A percentile compares a stretch with the other conserved stretches of the same genome.
These are phyloP conservation scores for Alternaria sp. DNA, from an alignment of 2,329 filamentous ascomycete species.

Conservation along the genomic window DNA sequence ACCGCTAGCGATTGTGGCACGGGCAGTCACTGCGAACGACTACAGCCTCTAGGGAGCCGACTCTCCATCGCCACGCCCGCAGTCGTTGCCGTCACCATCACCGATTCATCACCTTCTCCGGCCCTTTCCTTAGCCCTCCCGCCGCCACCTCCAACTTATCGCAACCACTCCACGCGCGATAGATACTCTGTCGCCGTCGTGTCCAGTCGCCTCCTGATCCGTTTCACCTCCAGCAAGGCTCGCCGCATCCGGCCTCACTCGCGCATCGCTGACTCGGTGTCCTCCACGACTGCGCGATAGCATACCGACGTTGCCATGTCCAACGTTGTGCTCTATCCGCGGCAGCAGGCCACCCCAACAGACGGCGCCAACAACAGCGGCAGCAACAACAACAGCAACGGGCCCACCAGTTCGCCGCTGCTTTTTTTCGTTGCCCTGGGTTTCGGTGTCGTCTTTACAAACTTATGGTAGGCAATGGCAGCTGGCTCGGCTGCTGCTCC, in stretches of 20 bases:
- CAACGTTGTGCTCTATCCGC: neutral
- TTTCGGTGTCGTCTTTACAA: constrained; percentile 98
- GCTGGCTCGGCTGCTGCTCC: neutral
- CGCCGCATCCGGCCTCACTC: constrained; percentile 13
- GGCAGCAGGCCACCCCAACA: constrained; percentile 5
- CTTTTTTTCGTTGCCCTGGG: constrained; percentile 95
- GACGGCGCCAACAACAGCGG: constrained; percentile 21
- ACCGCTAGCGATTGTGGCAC: constrained; percentile 25
- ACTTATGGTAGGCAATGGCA: constrained; percentile 75
- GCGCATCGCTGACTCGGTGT: constrained; percentile 1
- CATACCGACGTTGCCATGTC: constrained; percentile 15
- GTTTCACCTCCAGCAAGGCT: constrained; percentile 7
- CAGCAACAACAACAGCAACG: constrained; percentile 47
- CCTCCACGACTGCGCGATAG: neutral
- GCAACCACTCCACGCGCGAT: neutral
- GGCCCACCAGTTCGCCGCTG: constrained; percentile 73
- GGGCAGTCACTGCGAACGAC: constrained; percentile 14
- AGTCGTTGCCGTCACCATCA: constrained; percentile 37
- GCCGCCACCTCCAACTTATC: neutral
- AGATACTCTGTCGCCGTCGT: neutral
- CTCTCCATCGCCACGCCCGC: constrained; percentile 32
- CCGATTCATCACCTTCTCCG: neutral
- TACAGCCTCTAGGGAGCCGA: constrained; percentile 17
- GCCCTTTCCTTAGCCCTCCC: neutral
- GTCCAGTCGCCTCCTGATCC: neutral